Evolutionary conservation across 1,139 yeast species (phyloP), one percentile per base, ranked within the genome.

Genomic region (Yamadazyma kanchanaburiensis): DNA sequence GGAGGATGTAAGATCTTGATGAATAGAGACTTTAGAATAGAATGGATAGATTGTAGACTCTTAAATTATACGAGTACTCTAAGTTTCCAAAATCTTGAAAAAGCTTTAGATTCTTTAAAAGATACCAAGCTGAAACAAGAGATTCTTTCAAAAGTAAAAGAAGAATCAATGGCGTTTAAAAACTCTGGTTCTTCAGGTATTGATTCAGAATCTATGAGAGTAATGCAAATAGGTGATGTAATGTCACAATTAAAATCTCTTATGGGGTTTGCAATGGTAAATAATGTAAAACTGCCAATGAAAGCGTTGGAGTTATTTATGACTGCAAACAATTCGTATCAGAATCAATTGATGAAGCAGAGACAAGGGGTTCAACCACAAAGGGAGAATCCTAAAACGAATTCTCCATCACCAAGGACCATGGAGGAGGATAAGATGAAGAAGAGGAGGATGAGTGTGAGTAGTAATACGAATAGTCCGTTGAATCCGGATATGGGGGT

Each of bases 141-240:
- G 4, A 49, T 61, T 27, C 31, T 59, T 28, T 39, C 43, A 16
- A 49, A 46, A 10, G 26, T 65, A n/a, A 43, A 43, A 27, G 39
- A 41, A 4, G 42, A 47, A 10, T 43, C 59, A 3, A 48, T 53
- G 19, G 55, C 71, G 1, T 40, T 44, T 7, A 47, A 49, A 26
- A 40, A 46, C 24, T 38, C 58, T 2, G 28, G 46, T 2, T 53
- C 73, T 32, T 74, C 73, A 39, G 94, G 94, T 0, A 24, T 44
- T 6, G 44, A 41, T 29, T 17, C 27, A 6, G 66, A 69, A 21
- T 79, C 85, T 3, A 70, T 83, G 75, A 60, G 89, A 31, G 65
- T 80, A 20, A 55, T 85, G 58, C 91, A 85, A 52, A 74, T 84
- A 3, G 73, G 87, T 26, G 94, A 84, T 53, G 80, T 81, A 2